These are phyloP conservation scores for Trichoderma gamsii DNA, from an alignment of 495 filamentous ascomycete species.

Conservation along the genomic window DNA sequence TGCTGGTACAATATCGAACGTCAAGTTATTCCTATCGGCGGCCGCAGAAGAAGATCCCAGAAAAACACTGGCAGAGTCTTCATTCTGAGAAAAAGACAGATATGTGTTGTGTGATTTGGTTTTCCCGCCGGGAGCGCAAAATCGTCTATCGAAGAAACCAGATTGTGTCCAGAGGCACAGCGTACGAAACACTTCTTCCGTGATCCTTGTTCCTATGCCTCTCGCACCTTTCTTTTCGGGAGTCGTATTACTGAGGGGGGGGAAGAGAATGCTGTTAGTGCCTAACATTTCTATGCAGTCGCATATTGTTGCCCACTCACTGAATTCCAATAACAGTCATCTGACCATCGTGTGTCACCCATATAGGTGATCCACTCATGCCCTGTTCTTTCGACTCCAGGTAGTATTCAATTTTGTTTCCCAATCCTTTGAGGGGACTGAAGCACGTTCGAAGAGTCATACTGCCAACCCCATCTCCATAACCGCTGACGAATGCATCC, in stretches of 20 bases:
- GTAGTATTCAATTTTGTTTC: slow-evolving; percentile 13
- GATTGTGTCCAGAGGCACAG: not conserved
- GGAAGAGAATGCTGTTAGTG: too few relatives aligned
- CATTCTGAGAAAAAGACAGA: not conserved
- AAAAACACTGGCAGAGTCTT: not conserved
- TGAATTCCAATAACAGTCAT: slow-evolving; percentile 16
- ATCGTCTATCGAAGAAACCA: not conserved
- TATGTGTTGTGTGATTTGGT: not conserved
- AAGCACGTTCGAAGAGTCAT: not conserved
- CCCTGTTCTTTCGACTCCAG: slow-evolving; percentile 5
- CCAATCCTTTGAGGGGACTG: not conserved
- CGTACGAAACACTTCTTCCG: not conserved
- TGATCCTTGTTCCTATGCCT: not conserved
- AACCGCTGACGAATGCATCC: not conserved
- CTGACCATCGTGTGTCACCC: slow-evolving; percentile 10
- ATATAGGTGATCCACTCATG: slow-evolving; percentile 17
- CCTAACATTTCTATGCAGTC: not conserved
- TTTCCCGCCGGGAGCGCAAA: not conserved
- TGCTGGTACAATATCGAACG: not conserved
- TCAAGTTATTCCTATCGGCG: not conserved
- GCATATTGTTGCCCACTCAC: slow-evolving; percentile 9
- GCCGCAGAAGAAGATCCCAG: not conserved
- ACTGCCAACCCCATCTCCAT: not conserved
- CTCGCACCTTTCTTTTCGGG: not conserved
- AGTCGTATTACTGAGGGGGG: not conserved